Evolutionary conservation across 768 basidiomycete species (phyloP).

Genomic region (Candolleomyces eurysporus): DNA sequence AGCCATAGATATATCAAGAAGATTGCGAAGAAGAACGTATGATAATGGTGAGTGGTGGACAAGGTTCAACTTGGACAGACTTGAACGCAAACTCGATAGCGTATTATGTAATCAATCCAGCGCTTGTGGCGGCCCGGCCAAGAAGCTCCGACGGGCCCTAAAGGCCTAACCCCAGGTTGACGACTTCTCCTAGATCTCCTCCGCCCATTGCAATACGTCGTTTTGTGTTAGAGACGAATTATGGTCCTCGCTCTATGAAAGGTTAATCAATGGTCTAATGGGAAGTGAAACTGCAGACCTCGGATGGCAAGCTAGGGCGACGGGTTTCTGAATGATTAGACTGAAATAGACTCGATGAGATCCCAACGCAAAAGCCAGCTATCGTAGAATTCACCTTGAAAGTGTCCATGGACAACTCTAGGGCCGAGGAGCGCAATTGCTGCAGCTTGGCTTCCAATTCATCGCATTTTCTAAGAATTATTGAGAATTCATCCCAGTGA

Average conservation of each 20-base stretch:
- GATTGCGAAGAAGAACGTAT: background rate
- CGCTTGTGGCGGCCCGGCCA: background rate
- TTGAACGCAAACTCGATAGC: too few relatives aligned
- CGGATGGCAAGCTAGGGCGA: background rate
- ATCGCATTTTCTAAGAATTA: constrained; percentile 62
- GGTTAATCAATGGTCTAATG: background rate
- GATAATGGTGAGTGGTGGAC: background rate
- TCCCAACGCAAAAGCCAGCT: background rate
- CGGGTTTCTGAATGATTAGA: background rate
- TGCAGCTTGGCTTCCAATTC: constrained; percentile 60
- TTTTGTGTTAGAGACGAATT: constrained; percentile 21
- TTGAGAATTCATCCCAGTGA: background rate
- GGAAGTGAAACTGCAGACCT: background rate
- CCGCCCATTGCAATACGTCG: constrained; percentile 60
- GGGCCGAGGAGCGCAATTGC: constrained; percentile 43
- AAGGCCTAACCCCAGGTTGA: background rate
- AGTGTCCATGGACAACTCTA: constrained; percentile 6
- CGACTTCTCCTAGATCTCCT: constrained; percentile 30
- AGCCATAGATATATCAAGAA: constrained; percentile 47
- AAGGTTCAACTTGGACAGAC: too few relatives aligned
- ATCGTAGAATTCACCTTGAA: background rate
- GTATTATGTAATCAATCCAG: background rate
- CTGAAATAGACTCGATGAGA: background rate
- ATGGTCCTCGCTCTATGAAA: background rate
- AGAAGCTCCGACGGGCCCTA: background rate